phyloP scores from a whole-genome alignment of 1,284 basidiomycete species.

The Leccinum fuscescens region DNA sequence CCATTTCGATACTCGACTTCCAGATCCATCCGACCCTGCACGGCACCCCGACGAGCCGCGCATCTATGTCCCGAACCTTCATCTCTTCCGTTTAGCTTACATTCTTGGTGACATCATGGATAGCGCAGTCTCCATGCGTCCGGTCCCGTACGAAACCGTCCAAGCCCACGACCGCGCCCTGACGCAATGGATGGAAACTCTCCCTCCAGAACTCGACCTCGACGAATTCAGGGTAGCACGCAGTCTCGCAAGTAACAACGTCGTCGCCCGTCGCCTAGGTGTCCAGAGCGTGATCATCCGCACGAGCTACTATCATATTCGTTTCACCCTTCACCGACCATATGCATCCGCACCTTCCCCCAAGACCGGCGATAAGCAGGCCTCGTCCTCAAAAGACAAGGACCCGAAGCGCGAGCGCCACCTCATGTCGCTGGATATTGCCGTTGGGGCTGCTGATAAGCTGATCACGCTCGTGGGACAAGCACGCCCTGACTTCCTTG shows the following conservation, averaged over 20 bases:
- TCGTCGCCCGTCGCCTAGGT: constrained; percentile 56
- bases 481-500: constrained; percentile 67
- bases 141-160: constrained; percentile 72
- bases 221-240: constrained; percentile 72
- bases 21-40: constrained; percentile 58
- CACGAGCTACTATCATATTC: constrained; percentile 73
- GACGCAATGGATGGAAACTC: constrained; percentile 66
- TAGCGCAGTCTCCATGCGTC: constrained; percentile 71
- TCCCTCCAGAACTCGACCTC: constrained; percentile 68
- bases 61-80: constrained; percentile 68
- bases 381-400: constrained; percentile 34
- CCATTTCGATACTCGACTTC: constrained; percentile 76
- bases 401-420: constrained; percentile 48
- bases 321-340: constrained; percentile 77
- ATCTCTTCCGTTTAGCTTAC: constrained; percentile 70
- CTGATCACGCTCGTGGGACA: constrained; percentile 72
- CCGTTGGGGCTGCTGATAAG: constrained; percentile 70
- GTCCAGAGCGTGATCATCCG: constrained; percentile 77
- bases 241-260: constrained; percentile 59
- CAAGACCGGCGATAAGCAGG: constrained; percentile 22
- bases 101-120: constrained; percentile 81
- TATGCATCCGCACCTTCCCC: constrained; percentile 49
- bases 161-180: constrained; percentile 66
- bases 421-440: constrained; percentile 59
- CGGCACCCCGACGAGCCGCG: constrained; percentile 57